phyloP scores from a whole-genome alignment of 495 filamentous ascomycete species.

The Penicillium samsonianum region DNA sequence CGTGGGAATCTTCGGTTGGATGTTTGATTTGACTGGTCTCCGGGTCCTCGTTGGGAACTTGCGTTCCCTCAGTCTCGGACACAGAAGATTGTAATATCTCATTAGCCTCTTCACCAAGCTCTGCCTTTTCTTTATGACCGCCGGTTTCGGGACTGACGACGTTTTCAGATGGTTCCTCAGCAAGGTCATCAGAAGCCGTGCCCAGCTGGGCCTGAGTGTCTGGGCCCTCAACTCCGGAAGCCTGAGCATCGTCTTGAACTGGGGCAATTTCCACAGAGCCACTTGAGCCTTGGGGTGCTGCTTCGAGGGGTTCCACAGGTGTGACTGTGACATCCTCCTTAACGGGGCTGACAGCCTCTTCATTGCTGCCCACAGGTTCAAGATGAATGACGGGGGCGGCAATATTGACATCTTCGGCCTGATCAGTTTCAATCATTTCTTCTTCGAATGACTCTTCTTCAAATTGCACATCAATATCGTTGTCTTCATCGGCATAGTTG shows the following conservation, averaged over 20 bases:
- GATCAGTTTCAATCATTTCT: slow-evolving; percentile 49
- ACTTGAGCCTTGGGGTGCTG: background rate
- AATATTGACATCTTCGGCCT: slow-evolving; percentile 37
- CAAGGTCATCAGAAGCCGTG: background rate
- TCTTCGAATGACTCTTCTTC: slow-evolving; percentile 40
- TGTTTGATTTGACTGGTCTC: slow-evolving; percentile 11
- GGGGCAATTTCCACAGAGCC: background rate
- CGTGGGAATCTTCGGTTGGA: slow-evolving; percentile 7
- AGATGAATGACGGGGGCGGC: slow-evolving; percentile 34
- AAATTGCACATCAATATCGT: slow-evolving; percentile 41
- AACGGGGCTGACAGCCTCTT: slow-evolving; percentile 2
- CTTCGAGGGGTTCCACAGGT: background rate
- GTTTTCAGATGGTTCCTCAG: background rate
- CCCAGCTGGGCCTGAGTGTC: background rate
- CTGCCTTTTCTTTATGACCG: slow-evolving; percentile 1
- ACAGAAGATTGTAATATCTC: slow-evolving; percentile 20
- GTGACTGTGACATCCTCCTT: background rate
- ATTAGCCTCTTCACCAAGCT: slow-evolving; percentile 29
- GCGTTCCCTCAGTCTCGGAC: slow-evolving; percentile 13
- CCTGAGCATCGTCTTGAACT: background rate
- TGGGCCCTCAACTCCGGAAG: background rate
- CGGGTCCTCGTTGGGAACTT: slow-evolving; percentile 7
- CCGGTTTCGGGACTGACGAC: background rate
- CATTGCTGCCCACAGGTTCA: slow-evolving; percentile 17
- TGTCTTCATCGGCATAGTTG: slow-evolving; percentile 31